These are phyloP conservation scores for Tolypocladium endophyticum DNA, from an alignment of 2,329 filamentous ascomycete species.

Conservation along the genomic window DNA sequence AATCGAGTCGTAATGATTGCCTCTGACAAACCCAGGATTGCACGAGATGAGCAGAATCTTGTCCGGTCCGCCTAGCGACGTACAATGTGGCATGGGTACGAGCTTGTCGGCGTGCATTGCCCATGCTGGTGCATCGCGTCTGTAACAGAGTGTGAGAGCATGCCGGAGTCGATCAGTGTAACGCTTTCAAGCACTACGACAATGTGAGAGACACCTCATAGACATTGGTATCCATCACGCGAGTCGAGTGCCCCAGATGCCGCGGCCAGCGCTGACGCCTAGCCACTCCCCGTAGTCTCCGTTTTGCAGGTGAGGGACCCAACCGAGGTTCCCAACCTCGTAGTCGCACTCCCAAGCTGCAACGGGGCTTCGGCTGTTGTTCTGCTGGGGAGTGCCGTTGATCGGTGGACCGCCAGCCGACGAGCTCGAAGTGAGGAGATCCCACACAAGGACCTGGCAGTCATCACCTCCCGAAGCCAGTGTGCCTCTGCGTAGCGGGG, in stretches of 20 bases:
- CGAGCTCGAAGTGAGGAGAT: constrained; percentile 59
- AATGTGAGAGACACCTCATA: neutral
- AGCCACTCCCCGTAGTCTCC: constrained; percentile 72
- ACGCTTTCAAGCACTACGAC: neutral
- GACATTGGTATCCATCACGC: constrained; percentile 11
- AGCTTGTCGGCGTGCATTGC: neutral
- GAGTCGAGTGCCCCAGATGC: constrained; percentile 64
- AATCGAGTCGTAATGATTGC: too few relatives aligned
- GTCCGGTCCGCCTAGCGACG: neutral
- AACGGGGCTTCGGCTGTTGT: constrained; percentile 56
- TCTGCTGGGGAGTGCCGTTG: constrained; percentile 39
- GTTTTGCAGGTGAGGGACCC: constrained; percentile 63
- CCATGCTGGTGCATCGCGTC: neutral
- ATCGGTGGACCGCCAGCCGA: constrained; percentile 27
- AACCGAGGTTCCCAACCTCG: constrained; percentile 75
- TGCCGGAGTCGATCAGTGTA: neutral
- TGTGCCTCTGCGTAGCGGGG: constrained; percentile 72
- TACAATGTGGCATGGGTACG: neutral
- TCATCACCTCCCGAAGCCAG: constrained; percentile 90
- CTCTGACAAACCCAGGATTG: neutral
- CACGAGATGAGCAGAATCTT: neutral
- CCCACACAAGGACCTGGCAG: constrained; percentile 86
- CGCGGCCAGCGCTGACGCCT: constrained; percentile 69
- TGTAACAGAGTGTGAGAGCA: neutral
- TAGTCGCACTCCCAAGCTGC: constrained; percentile 80